phyloP scores from a whole-genome alignment of 2,329 filamentous ascomycete species.

The Aureobasidium sp. region DNA sequence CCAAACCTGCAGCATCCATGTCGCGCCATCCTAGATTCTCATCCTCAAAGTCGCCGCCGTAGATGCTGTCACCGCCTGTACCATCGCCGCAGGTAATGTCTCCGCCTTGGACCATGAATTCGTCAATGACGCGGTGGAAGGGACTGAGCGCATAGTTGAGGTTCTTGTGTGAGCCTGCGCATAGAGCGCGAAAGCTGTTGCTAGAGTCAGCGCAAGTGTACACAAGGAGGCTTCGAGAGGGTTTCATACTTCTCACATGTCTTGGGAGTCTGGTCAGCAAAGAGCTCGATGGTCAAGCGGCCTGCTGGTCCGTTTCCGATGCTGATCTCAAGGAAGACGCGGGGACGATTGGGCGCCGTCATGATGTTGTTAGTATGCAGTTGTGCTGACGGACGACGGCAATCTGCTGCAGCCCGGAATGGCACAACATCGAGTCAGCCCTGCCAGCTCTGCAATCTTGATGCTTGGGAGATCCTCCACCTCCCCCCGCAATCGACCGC shows the following conservation, averaged over 20 bases:
- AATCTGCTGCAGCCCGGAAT: background rate
- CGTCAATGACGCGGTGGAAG: slow-evolving; percentile 36
- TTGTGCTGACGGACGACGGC: background rate
- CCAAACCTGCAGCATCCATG: slow-evolving; percentile 32
- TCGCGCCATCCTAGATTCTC: slow-evolving; percentile 35
- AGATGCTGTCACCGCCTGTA: slow-evolving; percentile 34
- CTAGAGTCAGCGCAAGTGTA: slow-evolving; percentile 13
- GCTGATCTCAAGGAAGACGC: slow-evolving; percentile 36
- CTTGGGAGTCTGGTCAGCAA: slow-evolving; percentile 36
- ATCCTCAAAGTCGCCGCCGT: slow-evolving; percentile 33
- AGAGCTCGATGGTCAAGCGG: slow-evolving; percentile 38
- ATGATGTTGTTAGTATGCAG: background rate
- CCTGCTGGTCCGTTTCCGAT: slow-evolving; percentile 34
- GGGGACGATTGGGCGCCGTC: slow-evolving; percentile 22
- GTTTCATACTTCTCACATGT: slow-evolving; percentile 42
- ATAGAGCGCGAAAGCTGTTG: slow-evolving; percentile 37
- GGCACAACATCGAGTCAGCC: slow-evolving; percentile 1
- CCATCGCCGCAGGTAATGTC: slow-evolving; percentile 35
- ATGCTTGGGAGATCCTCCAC: background rate
- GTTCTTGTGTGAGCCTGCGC: slow-evolving; percentile 31
- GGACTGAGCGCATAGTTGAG: slow-evolving; percentile 31
- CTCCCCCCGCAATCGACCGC: background rate
- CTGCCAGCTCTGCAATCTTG: background rate
- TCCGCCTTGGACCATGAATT: slow-evolving; percentile 39
- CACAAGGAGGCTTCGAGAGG: background rate